phyloP scores from a whole-genome alignment of 306 rosid species.

The Begonia fuchsioides region DNA sequence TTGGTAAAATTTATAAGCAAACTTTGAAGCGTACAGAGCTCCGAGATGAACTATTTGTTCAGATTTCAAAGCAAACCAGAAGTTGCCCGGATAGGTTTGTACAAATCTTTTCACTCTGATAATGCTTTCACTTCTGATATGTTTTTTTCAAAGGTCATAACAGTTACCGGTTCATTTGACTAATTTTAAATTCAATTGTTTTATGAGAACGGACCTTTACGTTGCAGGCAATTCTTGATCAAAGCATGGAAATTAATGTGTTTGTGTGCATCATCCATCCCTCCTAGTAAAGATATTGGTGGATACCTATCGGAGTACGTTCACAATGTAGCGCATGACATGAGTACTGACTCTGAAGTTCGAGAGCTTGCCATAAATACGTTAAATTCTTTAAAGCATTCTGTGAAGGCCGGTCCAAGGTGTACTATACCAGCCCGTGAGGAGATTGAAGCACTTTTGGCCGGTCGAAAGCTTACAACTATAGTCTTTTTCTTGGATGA shows the following conservation, averaged over 20 bases:
- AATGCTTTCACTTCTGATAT: conserved; percentile 1
- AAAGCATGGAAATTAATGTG: conserved; percentile 96
- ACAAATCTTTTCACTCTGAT: not conserved
- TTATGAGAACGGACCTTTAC: conserved; percentile 7
- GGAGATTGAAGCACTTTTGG: conserved; percentile 83
- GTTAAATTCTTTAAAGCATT: conserved; percentile 72
- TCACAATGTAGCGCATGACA: conserved; percentile 56
- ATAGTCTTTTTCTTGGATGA: conserved; percentile 89
- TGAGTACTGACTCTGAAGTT: conserved; percentile 53
- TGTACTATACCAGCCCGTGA: conserved; percentile 72
- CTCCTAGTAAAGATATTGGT: conserved; percentile 87
- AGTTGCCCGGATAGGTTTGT: conserved; percentile 76
- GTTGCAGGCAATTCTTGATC: conserved; percentile 55
- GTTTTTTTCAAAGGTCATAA: too few relatives aligned
- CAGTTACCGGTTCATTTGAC: too few relatives aligned
- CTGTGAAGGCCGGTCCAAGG: conserved; percentile 93
- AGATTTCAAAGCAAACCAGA: conserved; percentile 87
- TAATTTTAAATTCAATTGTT: too few relatives aligned
- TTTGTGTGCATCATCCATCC: conserved; percentile 81
- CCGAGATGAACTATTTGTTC: conserved; percentile 86
- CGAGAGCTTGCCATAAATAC: conserved; percentile 60
- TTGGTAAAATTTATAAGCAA: conserved; percentile 81
- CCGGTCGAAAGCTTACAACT: conserved; percentile 75
- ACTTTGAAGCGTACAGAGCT: conserved; percentile 80
- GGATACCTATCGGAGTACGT: conserved; percentile 78